Evolutionary conservation across 345 rosid species (phyloP).

Genomic region (Citrus australasica): DNA sequence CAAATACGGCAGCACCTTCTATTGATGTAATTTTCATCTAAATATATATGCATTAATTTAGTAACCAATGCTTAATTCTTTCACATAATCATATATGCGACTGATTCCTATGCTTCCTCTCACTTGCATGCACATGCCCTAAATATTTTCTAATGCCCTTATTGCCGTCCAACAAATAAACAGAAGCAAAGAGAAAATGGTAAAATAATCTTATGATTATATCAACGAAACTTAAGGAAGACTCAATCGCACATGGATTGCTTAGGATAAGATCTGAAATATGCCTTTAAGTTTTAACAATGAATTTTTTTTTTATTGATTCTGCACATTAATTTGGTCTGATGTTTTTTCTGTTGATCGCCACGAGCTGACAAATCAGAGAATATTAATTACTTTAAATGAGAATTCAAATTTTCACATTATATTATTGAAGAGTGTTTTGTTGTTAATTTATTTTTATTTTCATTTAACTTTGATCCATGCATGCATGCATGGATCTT

Average conservation of each 20-base stretch:
- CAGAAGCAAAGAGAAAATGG: not conserved
- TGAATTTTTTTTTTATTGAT: not conserved
- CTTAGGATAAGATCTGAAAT: slow-evolving; percentile 1
- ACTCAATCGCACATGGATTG: slow-evolving; percentile 4
- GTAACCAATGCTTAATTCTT: not conserved
- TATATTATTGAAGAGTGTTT: not conserved
- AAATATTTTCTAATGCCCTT: not conserved
- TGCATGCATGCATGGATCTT: not conserved
- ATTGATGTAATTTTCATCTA: no score
- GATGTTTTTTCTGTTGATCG: slow-evolving; percentile 10
- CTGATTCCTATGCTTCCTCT: not conserved
- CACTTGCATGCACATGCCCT: not conserved
- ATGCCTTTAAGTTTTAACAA: not conserved
- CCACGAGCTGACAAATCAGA: slow-evolving; percentile 2
- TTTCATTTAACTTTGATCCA: not conserved
- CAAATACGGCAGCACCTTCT: no score
- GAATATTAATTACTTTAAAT: not conserved
- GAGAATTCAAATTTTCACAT: not conserved
- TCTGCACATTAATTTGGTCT: not conserved
- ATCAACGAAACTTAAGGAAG: not conserved
- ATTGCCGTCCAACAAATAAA: slow-evolving; percentile 8
- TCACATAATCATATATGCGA: not conserved
- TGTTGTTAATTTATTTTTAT: not conserved
- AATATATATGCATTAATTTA: no score
- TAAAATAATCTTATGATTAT: not conserved